These are phyloP conservation scores for Hymenoscyphus linearis DNA, from an alignment of 2,329 filamentous ascomycete species.

Conservation along the genomic window DNA sequence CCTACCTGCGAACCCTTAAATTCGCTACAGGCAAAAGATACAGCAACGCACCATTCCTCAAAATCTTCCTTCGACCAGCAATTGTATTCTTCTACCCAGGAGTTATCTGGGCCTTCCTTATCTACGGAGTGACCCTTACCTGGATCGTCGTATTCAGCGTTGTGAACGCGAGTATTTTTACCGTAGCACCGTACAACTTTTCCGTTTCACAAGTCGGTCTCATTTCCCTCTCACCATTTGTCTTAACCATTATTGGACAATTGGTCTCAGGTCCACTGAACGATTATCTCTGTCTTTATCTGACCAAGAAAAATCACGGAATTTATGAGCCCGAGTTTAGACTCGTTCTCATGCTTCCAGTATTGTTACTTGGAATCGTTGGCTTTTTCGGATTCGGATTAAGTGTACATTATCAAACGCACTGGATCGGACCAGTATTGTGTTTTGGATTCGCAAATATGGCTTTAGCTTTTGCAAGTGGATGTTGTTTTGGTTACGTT, in stretches of 20 bases:
- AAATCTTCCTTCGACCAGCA: constrained; percentile 33
- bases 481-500: constrained; percentile 22
- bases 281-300: constrained; percentile 24
- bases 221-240: constrained; percentile 45
- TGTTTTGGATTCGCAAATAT: constrained; percentile 22
- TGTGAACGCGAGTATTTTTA: constrained; percentile 39
- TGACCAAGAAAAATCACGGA: constrained; percentile 19
- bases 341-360: constrained; percentile 35
- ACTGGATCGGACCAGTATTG: constrained; percentile 21
- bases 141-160: constrained; percentile 42
- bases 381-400: constrained; percentile 24
- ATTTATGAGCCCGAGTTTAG: constrained; percentile 46
- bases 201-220: constrained; percentile 43
- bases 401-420: constrained; percentile 16
- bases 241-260: constrained; percentile 42
- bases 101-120: constrained; percentile 35
- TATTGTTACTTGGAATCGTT: constrained; percentile 14
- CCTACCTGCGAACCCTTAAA: constrained; percentile 27
- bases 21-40: constrained; percentile 32
- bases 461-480: constrained; percentile 18
- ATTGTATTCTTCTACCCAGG: constrained; percentile 35
- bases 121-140: constrained; percentile 39
- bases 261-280: constrained; percentile 41
- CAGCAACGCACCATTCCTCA: constrained; percentile 31
- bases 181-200: constrained; percentile 37